A percentile compares a stretch with the other conserved stretches of the same genome.
Evolutionary conservation across 306 rosid genomes (phyloP).

Genomic region (Potentilla sterilis): DNA sequence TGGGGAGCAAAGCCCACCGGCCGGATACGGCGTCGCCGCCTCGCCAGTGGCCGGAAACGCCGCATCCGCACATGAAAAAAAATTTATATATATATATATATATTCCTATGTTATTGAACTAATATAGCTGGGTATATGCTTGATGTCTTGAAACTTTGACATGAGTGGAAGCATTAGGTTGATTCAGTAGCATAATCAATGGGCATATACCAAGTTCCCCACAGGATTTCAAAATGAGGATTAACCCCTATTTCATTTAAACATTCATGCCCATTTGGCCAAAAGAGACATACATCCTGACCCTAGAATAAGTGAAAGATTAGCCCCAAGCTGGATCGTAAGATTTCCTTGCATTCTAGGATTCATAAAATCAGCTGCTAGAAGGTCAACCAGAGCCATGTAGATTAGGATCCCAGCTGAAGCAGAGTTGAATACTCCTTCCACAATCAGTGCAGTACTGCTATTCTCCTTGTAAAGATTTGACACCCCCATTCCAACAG

Average conservation of each 20-base stretch:
- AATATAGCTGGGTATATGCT: neutral
- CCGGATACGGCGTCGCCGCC: no score
- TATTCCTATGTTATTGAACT: neutral
- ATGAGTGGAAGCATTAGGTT: neutral
- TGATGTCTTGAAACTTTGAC: neutral
- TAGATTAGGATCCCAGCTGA: conserved; percentile 63
- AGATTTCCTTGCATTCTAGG: conserved; percentile 45
- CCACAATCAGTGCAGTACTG: conserved; percentile 46
- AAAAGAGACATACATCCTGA: conserved; percentile 50
- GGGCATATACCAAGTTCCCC: neutral
- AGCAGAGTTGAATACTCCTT: conserved; percentile 58
- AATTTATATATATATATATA: no score
- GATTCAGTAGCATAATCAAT: neutral
- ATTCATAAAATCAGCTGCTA: conserved; percentile 62
- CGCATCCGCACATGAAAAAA: no score
- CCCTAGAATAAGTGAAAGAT: conserved; percentile 56
- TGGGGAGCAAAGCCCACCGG: no score
- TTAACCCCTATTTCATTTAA: neutral
- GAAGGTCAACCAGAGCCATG: conserved; percentile 74
- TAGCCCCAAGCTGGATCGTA: conserved; percentile 54
- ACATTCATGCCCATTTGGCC: conserved; percentile 45
- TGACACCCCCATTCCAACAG: conserved; percentile 60
- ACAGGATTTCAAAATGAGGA: neutral
- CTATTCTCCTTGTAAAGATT: conserved; percentile 41
- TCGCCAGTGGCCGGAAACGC: no score